Evolutionary conservation across 495 filamentous ascomycete species (phyloP).

Genomic region (Podospora comata): DNA sequence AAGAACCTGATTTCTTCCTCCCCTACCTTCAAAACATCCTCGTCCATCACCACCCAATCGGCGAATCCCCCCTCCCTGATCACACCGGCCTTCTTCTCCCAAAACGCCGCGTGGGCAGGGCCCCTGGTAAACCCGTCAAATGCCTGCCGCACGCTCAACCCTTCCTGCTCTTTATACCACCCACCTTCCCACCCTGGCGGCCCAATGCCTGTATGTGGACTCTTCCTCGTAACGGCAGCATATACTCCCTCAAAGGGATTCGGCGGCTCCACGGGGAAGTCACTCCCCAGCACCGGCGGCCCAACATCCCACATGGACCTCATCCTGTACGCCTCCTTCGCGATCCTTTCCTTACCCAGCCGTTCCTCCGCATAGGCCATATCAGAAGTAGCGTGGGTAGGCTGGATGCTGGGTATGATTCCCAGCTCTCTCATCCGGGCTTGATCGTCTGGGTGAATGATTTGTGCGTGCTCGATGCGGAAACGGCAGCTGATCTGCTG

Average conservation of each 20-base stretch:
- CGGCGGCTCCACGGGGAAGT: slow-evolving; percentile 65
- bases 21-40: slow-evolving; percentile 36
- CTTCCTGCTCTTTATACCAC: slow-evolving; percentile 52
- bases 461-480: slow-evolving; percentile 64
- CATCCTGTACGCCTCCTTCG: slow-evolving; percentile 57
- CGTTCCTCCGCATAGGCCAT: slow-evolving; percentile 56
- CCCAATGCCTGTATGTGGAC: slow-evolving; percentile 48
- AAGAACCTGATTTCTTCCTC: slow-evolving; percentile 47
- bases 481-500: slow-evolving; percentile 49
- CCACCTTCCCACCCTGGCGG: slow-evolving; percentile 43
- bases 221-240: slow-evolving; percentile 55
- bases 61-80: slow-evolving; percentile 54
- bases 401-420: slow-evolving; percentile 64
- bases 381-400: slow-evolving; percentile 65
- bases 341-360: slow-evolving; percentile 49
- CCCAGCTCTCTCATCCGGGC: slow-evolving; percentile 49
- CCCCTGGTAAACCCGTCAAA: slow-evolving; percentile 54
- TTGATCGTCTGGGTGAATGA: slow-evolving; percentile 61
- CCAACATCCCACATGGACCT: slow-evolving; percentile 43
- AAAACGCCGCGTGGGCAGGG: slow-evolving; percentile 46
- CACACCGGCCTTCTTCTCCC: slow-evolving; percentile 51
- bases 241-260: slow-evolving; percentile 60
- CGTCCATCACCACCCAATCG: slow-evolving; percentile 61
- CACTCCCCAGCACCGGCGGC: slow-evolving; percentile 56
- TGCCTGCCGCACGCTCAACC: slow-evolving; percentile 51